These are phyloP conservation scores for Geotrichum armillariae DNA, from an alignment of 1,139 yeast genomes.

Conservation along the genomic window DNA sequence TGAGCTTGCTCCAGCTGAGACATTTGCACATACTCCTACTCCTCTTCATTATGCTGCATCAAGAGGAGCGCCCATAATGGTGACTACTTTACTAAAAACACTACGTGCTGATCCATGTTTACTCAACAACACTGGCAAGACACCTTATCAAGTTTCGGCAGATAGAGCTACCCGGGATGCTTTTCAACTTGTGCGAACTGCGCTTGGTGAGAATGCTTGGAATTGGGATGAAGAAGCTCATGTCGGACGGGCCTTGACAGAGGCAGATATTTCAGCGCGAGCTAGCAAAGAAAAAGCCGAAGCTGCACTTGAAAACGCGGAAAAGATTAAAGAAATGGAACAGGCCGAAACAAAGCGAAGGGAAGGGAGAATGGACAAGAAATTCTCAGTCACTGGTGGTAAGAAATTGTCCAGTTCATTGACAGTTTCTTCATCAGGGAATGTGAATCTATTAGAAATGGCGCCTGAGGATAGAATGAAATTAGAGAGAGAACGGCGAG, in stretches of 20 bases:
- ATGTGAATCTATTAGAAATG: conserved; percentile 30
- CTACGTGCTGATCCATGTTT: conserved; percentile 71
- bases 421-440: conserved; percentile 23
- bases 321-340: conserved; percentile 40
- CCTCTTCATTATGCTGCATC: conserved; percentile 77
- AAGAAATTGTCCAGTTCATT: conserved; percentile 36
- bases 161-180: conserved; percentile 49
- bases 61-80: conserved; percentile 66
- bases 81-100: conserved; percentile 60
- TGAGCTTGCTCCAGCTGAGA: conserved; percentile 50
- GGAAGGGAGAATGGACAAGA: conserved; percentile 22
- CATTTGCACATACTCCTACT: conserved; percentile 63
- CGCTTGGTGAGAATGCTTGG: conserved; percentile 65
- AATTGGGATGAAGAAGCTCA: conserved; percentile 67
- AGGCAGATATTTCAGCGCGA: conserved; percentile 57
- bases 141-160: conserved; percentile 59
- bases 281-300: conserved; percentile 45
- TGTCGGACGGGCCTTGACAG: conserved; percentile 65
- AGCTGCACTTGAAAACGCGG: conserved; percentile 40
- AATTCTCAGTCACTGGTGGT: conserved; percentile 23
- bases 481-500: conserved; percentile 86
- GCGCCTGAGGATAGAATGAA: conserved; percentile 41
- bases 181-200: conserved; percentile 68
- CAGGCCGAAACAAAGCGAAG: conserved; percentile 31
- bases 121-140: conserved; percentile 53